Evolutionary conservation across 345 rosid species (phyloP), one percentile per base, ranked within the genome.

Genomic region (Eucalyptus cloeziana): DNA sequence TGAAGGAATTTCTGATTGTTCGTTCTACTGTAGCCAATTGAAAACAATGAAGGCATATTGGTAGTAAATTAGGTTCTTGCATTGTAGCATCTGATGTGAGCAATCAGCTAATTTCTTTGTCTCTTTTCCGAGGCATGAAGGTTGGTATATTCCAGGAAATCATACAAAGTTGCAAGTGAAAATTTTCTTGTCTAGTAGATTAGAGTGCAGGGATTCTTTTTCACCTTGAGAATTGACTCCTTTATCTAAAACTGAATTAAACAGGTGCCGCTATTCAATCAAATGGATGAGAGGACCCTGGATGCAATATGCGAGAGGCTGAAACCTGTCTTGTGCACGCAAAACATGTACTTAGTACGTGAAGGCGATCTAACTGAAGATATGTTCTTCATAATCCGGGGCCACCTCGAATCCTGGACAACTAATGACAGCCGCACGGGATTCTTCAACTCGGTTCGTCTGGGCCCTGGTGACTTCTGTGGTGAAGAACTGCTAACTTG

Each of bases 301-400:
- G 92, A 92, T 67, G 92, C 90, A 16, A 90, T 92, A 88, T 92
- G 92, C n/a, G 92, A 81, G 88, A 58, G 92, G 87, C 89, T 92
- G 47, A 89, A 87, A 13, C 89, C 92, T 10, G 64, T 54, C 4
- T 52, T 92, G 86, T 86, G 71, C 79, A 89, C 91, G 5, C 33
- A 90, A 80, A 85, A 86, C 50, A 87, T 86, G 45, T 86, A 51
- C 83, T 86, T 90, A 22, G 86, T 89, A 4, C 90, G 92, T 13
- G 93, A 86, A 86, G 92, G 93, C 40, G 92, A 92, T 76, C 93
- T 87, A 6, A 91, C 90, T 8, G 71, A 40, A 44, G 90, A 92
- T 60, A 89, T 92, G 93, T 62, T 92, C 52, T 92, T 92, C 91
- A 90, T 92, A 49, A 88, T 90, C 85, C 52, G 93, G 17, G 93